Conservation (phyloP, 257 asterid species). For the Coffea eugenioides region DNA sequence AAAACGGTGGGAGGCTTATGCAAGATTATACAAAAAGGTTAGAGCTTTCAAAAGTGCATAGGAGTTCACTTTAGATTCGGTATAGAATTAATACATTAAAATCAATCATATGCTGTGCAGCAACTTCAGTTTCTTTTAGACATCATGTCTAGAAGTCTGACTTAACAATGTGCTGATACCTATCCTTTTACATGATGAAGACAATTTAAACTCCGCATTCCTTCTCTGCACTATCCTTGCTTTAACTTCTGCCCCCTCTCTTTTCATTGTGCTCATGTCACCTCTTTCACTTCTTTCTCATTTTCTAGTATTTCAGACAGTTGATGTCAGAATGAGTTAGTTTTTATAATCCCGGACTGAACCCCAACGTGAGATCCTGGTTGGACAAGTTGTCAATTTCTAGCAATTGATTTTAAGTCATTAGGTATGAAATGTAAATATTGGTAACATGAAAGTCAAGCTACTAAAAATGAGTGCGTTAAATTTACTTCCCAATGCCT, state of each 20-base stretch:
- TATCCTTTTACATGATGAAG: neutral
- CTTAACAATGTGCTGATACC: neutral
- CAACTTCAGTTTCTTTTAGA: neutral
- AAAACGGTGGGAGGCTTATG: slow-evolving; percentile 91
- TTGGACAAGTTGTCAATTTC: neutral
- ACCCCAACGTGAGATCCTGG: neutral
- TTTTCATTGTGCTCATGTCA: neutral
- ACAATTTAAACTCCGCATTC: neutral
- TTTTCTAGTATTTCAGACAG: neutral
- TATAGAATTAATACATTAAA: neutral
- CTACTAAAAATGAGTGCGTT: neutral
- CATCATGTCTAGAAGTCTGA: neutral
- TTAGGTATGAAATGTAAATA: neutral
- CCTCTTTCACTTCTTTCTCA: neutral
- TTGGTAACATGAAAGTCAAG: neutral
- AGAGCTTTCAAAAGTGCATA: neutral
- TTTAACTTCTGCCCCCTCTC: no score
- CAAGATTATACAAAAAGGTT: slow-evolving; percentile 86
- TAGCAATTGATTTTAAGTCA: neutral
- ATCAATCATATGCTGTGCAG: neutral
- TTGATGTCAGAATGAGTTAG: no score
- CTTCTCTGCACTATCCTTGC: neutral
- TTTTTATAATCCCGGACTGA: neutral
- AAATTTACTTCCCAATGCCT: neutral
- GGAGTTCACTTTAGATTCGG: neutral